Percentiles rank a stretch among this genome's conserved stretches.
phyloP scores from a whole-genome alignment of 768 basidiomycete genomes.

The Amanita brunnescens region DNA sequence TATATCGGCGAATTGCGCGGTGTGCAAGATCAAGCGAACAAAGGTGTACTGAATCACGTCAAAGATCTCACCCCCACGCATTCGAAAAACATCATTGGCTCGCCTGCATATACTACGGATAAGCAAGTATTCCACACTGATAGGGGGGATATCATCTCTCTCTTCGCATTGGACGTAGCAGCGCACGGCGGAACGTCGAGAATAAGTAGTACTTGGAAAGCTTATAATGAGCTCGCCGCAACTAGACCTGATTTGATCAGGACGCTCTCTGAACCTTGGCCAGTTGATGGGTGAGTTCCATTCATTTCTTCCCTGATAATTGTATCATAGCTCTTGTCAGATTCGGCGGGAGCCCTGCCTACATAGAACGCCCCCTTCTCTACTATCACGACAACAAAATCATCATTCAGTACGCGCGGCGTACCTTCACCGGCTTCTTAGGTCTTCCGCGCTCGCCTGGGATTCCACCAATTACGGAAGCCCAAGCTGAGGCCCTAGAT shows the following conservation, averaged over 20 bases:
- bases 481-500: conserved; percentile 41
- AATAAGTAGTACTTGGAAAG: conserved; percentile 32
- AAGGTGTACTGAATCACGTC: conserved; percentile 37
- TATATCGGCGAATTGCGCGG: conserved; percentile 36
- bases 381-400: conserved; percentile 30
- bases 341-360: conserved; percentile 29
- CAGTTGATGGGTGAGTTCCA: conserved; percentile 29
- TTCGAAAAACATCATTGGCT: conserved; percentile 32
- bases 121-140: conserved; percentile 44
- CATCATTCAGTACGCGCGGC: conserved; percentile 39
- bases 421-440: conserved; percentile 33
- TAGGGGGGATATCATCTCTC: conserved; percentile 35
- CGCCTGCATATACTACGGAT: conserved; percentile 39
- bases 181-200: conserved; percentile 37
- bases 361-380: conserved; percentile 29
- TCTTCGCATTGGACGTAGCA: conserved; percentile 33
- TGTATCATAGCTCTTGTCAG: conserved; percentile 16
- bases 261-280: conserved; percentile 33
- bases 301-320: neutral
- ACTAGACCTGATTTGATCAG: conserved; percentile 36
- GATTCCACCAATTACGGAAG: conserved; percentile 40
- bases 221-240: conserved; percentile 38
- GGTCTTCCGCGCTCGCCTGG: conserved; percentile 24
- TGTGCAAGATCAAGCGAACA: conserved; percentile 30
- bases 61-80: conserved; percentile 37